Conservation (phyloP, 2,329 filamentous ascomycete species). For the Alternaria rosae region DNA sequence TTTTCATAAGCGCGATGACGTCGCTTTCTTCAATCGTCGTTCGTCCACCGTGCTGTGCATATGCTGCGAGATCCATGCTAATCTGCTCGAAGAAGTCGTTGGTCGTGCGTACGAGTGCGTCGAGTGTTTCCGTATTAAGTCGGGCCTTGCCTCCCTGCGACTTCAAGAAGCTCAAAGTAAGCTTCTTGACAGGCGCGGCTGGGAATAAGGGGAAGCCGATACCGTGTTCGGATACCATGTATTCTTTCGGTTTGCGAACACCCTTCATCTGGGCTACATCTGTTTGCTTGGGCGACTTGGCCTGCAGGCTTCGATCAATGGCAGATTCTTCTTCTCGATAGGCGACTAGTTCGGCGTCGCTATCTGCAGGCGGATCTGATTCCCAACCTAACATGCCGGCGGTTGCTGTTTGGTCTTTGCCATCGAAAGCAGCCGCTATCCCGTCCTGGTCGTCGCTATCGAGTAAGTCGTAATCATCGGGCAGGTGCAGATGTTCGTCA, state of each 20-base stretch:
- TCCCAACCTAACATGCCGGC: constrained; percentile 41
- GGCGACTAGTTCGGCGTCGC: constrained; percentile 40
- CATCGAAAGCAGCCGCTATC: constrained; percentile 38
- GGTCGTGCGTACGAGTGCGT: constrained; percentile 78
- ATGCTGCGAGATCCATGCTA: constrained; percentile 79
- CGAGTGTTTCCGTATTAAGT: constrained; percentile 75
- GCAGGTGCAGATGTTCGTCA: constrained; percentile 24
- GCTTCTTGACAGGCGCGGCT: constrained; percentile 72
- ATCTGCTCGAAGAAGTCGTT: constrained; percentile 94
- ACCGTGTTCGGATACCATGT: constrained; percentile 72
- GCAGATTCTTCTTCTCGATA: constrained; percentile 48
- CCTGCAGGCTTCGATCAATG: constrained; percentile 44
- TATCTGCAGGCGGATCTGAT: constrained; percentile 33
- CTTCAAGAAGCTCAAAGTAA: constrained; percentile 75
- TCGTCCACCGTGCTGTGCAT: constrained; percentile 80
- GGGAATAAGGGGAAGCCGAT: constrained; percentile 80
- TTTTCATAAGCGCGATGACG: constrained; percentile 80
- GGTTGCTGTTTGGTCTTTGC: constrained; percentile 21
- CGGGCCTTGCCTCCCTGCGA: constrained; percentile 72
- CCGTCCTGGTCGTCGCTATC: constrained; percentile 26
- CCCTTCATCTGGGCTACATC: constrained; percentile 21
- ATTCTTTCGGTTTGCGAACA: constrained; percentile 55
- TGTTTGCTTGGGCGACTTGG: constrained; percentile 32
- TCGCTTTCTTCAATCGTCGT: constrained; percentile 88
- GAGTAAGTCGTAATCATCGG: constrained; percentile 35